Percentiles rank a stretch among this genome's conserved stretches.
phyloP scores from a whole-genome alignment of 2,329 filamentous ascomycete species.

The Rhytidhysteron rufulum region DNA sequence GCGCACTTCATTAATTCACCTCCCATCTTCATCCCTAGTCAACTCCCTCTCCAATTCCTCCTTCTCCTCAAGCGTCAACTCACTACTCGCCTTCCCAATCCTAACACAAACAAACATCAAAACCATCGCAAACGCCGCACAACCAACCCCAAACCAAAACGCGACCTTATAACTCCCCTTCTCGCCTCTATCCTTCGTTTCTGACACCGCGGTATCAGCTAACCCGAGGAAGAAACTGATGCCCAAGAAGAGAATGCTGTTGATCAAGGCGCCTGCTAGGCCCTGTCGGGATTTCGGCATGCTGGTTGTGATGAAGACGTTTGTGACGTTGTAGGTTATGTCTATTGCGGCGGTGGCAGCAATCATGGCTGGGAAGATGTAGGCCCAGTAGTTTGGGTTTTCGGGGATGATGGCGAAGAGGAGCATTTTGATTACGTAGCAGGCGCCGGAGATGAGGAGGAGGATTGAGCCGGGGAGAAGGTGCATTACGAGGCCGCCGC shows the following conservation, averaged over 20 bases:
- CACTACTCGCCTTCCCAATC: slow-evolving; percentile 8
- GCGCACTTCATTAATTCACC: too few species aligned
- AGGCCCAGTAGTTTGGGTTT: slow-evolving; percentile 65
- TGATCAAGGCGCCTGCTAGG: slow-evolving; percentile 67
- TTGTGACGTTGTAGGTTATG: slow-evolving; percentile 65
- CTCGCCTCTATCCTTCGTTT: slow-evolving; percentile 42
- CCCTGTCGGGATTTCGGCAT: slow-evolving; percentile 65
- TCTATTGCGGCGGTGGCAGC: slow-evolving; percentile 70
- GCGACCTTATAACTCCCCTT: slow-evolving; percentile 59
- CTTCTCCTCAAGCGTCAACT: slow-evolving; percentile 9
- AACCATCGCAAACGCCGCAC: slow-evolving; percentile 32
- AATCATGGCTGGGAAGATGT: slow-evolving; percentile 67
- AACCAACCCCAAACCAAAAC: slow-evolving; percentile 63
- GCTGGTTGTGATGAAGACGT: slow-evolving; percentile 56
- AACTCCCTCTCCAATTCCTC: background rate
- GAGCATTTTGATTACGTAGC: slow-evolving; percentile 56
- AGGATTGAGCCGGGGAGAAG: slow-evolving; percentile 60
- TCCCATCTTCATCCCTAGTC: background rate
- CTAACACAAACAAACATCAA: slow-evolving; percentile 8
- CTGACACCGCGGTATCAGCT: slow-evolving; percentile 58
- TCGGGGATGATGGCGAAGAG: slow-evolving; percentile 63
- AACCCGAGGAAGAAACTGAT: slow-evolving; percentile 70
- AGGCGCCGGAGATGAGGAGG: slow-evolving; percentile 58
- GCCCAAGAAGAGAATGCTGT: slow-evolving; percentile 66
- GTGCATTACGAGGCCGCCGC: slow-evolving; percentile 66